phyloP scores from a whole-genome alignment of 2,329 filamentous ascomycete genomes.

The Aspergillus oerlinghausenensis region DNA sequence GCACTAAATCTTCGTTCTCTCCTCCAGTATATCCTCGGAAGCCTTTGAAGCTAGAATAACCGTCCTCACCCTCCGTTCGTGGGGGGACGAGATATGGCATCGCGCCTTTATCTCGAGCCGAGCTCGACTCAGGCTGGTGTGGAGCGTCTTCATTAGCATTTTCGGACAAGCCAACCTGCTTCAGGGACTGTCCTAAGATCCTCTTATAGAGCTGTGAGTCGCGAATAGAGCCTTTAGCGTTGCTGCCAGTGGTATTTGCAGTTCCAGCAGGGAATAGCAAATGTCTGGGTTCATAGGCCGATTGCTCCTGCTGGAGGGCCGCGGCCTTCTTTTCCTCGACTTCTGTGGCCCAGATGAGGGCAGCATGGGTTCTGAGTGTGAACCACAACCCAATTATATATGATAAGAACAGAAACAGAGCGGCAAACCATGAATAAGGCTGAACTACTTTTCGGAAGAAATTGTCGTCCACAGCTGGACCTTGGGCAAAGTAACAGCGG shows the following conservation, averaged over 20 bases:
- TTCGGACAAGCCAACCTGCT: slow-evolving; percentile 68
- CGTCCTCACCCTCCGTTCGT: slow-evolving; percentile 50
- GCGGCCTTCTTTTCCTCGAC: slow-evolving; percentile 66
- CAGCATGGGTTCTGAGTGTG: slow-evolving; percentile 89
- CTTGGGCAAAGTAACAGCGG: slow-evolving; percentile 89
- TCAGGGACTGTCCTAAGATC: slow-evolving; percentile 84
- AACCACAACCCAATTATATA: slow-evolving; percentile 95
- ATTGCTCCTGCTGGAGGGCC: slow-evolving; percentile 25
- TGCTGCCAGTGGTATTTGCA: slow-evolving; percentile 29
- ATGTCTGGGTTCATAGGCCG: slow-evolving; percentile 32
- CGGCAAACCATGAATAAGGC: slow-evolving; percentile 88
- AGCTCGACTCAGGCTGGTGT: slow-evolving; percentile 25
- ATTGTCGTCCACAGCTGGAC: slow-evolving; percentile 73
- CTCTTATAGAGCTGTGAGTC: slow-evolving; percentile 89
- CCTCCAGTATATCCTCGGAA: slow-evolving; percentile 69
- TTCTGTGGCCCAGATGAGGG: slow-evolving; percentile 93
- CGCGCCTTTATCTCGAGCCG: slow-evolving; percentile 17
- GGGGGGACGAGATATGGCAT: slow-evolving; percentile 75
- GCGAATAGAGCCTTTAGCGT: slow-evolving; percentile 65
- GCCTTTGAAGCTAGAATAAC: slow-evolving; percentile 17
- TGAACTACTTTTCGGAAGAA: slow-evolving; percentile 90
- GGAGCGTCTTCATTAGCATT: slow-evolving; percentile 40
- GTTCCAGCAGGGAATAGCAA: slow-evolving; percentile 26
- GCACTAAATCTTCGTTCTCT: slow-evolving; percentile 74
- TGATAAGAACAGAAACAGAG: slow-evolving; percentile 79